These are phyloP conservation scores for Colletotrichum australisinense DNA, from an alignment of 2,329 filamentous ascomycete species.

Conservation along the genomic window DNA sequence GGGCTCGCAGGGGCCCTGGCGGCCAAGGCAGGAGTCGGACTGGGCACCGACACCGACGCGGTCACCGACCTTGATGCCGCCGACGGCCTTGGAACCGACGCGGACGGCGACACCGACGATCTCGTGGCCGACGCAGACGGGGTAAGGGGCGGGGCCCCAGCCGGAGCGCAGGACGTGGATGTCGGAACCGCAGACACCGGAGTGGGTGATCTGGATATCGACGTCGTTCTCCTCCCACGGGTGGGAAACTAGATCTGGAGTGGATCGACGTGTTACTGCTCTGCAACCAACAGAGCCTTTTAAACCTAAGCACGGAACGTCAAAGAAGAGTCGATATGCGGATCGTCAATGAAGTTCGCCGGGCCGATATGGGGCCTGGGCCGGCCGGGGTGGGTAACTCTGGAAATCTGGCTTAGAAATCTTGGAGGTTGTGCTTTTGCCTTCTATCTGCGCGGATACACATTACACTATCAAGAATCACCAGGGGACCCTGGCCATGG, in stretches of 20 bases:
- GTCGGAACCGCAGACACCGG: slow-evolving; percentile 74
- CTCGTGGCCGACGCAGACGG: slow-evolving; percentile 45
- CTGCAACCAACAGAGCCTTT: too few relatives aligned
- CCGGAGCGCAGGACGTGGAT: slow-evolving; percentile 68
- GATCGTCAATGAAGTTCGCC: slow-evolving; percentile 24
- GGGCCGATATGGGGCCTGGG: neutral
- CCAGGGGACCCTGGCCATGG: neutral
- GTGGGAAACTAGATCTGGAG: too few relatives aligned
- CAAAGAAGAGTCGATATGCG: slow-evolving; percentile 14
- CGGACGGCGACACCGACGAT: slow-evolving; percentile 59
- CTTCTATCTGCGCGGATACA: neutral
- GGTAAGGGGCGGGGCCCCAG: slow-evolving; percentile 49
- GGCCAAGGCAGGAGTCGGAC: slow-evolving; percentile 59
- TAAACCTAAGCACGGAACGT: slow-evolving; percentile 15
- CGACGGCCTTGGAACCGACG: slow-evolving; percentile 55
- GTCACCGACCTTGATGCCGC: slow-evolving; percentile 64
- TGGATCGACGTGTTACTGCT: too few relatives aligned
- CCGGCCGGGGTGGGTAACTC: slow-evolving; percentile 9
- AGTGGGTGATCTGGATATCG: slow-evolving; percentile 74
- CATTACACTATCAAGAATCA: neutral
- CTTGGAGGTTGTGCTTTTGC: neutral
- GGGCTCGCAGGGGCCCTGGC: slow-evolving; percentile 47
- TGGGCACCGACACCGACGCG: slow-evolving; percentile 71
- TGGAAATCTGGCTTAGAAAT: slow-evolving; percentile 29
- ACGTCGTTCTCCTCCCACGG: slow-evolving; percentile 74